Base-by-base conservation (phyloP, 495 filamentous ascomycete genomes). In the Evansstolkia leycettana region DNA sequence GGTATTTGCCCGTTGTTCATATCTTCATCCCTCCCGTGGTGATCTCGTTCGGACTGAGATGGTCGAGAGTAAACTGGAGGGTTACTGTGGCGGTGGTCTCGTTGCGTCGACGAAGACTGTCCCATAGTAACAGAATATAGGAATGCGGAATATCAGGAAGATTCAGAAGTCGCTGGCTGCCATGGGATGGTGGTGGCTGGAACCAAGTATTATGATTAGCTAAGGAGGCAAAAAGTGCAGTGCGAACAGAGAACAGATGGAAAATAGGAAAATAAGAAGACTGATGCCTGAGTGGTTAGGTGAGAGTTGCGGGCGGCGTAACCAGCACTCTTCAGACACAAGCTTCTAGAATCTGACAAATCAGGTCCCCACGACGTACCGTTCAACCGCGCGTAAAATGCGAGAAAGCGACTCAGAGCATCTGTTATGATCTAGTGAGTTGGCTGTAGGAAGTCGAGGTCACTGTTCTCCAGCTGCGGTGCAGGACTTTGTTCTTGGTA, bases 41-140 rank as follows among this genome's bases (percentile, higher is more conserved):
- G 38, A 35, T 47, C 50, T 42, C 42, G 51, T 25, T 39, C 31
- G 43, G 33, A 36, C 33, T 50, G 46, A 28, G 40, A 47, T 24
- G 47, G 43, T 31, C 42, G 11, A 37, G 39, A 30, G 25, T 42
- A 37, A 40, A 51, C 47, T 34, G 49, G 25, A 28, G 43, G 43
- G 29, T 34, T 46, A 37, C 37, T 52, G 33, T 57, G 50, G 30
- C 55, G 53, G 31, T 46, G 47, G 38, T 60, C 48, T 55, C 60
- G 51, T 44, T 58, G 56, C 31, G 62, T 62, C 31, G 64, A 67
- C 18, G 60, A 62, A 44, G 58, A 55, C 46, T 65, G 64, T 61
- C 64, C 64, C 64, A 67, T 67, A 65, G 57, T 64, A 65, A 48
- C 48, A 54, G 33, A 30, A 17, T 20, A n/a, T n/a, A n/a, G 32